Base-by-base conservation (phyloP, 2,329 filamentous ascomycete species). In the Diaporthe humulicola region DNA sequence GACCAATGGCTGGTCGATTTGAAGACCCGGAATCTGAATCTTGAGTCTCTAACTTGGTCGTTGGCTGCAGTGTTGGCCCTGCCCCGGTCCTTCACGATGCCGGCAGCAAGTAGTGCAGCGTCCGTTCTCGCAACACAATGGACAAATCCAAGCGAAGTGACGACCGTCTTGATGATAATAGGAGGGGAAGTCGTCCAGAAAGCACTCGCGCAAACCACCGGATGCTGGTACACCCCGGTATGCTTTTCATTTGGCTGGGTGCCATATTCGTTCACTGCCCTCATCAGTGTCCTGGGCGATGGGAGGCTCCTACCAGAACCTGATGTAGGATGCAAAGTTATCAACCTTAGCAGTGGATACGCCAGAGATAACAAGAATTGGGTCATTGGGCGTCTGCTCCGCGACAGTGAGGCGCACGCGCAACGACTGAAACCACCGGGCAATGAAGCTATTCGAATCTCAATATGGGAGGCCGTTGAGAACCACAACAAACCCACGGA, bases 241-340 rank as follows among this genome's bases (percentile, higher is more conserved):
- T 78, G 76, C 54, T 80, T 80, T 15, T 79, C 77, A 1, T 79
- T 80, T 40, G 78, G 79, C 2, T 79, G 78, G 72, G 77, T 79
- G 0, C 70, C 77, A 0, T 80, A 80, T 52, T 72, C 77, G 12
- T 76, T 79, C 42, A 73, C 70, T 15, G 73, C 74, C 1, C 67
- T 79, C n/a, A 60, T 76, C 15, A 45, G 45, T 36, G 57, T 77
- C 25, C 64, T 80, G 25, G 78, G 79, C 17, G 75, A 79, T 19
- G 77, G 76, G 19, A 69, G 76, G 17, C 70, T 79, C 2, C 58
- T 80, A 3, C 75, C 78, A 2, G 61, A 58, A 2, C 73, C 78
- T 0, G 77, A 79, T 38, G 77, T 74, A 33, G 38, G 76, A 2
- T 73, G 72, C 56, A 79, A 78, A n/a, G 77, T 80, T 12, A 73